Conservation (phyloP, 768 basidiomycete genomes). For the Multifurca ochricompacta region DNA sequence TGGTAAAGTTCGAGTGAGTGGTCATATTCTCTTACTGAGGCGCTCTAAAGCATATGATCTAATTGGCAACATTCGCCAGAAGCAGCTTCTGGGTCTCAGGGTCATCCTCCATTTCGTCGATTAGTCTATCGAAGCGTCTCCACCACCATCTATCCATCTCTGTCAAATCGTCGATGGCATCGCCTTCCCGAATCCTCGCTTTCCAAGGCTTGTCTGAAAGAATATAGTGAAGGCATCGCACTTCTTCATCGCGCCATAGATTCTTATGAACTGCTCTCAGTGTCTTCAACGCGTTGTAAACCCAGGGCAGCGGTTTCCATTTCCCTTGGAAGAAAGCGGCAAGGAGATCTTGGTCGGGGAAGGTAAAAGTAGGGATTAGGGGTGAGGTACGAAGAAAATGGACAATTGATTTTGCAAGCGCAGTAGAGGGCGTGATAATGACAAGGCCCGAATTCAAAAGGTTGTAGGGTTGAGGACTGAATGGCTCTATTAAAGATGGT, state of each 20-base stretch:
- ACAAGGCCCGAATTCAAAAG: conserved; percentile 89
- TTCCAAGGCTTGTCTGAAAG: conserved; percentile 84
- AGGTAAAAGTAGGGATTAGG: conserved; percentile 48
- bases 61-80: conserved; percentile 38
- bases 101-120: conserved; percentile 39
- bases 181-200: conserved; percentile 36
- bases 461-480: conserved; percentile 64
- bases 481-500: conserved; percentile 33
- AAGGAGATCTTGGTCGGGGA: conserved; percentile 92
- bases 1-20: background rate
- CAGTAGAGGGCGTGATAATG: conserved; percentile 66
- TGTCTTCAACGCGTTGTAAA: conserved; percentile 92
- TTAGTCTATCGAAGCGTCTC: conserved; percentile 44
- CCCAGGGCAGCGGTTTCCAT: conserved; percentile 78
- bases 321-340: conserved; percentile 68
- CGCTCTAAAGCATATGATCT: background rate
- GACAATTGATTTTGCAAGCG: conserved; percentile 45
- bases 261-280: conserved; percentile 59
- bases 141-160: conserved; percentile 74
- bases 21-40: background rate
- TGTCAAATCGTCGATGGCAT: conserved; percentile 42
- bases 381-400: conserved; percentile 51
- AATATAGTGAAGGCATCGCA: conserved; percentile 84
- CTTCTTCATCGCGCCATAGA: conserved; percentile 81
- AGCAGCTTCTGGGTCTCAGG: conserved; percentile 45